These are phyloP conservation scores for Endotrypanum monterogeii DNA, from an alignment of 208 protist species.

Conservation along the genomic window DNA sequence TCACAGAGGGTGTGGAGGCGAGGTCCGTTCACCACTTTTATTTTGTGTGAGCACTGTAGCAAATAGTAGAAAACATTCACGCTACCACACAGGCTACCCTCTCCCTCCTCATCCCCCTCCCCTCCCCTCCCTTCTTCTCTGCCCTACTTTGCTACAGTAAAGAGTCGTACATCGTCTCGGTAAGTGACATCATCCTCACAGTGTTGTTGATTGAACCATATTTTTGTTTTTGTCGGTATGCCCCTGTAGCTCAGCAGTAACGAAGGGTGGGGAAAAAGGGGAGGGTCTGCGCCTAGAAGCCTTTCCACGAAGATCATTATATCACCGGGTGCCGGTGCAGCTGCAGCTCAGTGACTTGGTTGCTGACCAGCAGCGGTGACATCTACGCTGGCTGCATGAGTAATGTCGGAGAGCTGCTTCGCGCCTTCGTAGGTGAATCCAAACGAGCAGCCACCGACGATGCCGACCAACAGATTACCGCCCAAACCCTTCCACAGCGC, in stretches of 20 bases:
- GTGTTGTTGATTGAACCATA: no score
- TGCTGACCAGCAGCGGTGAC: neutral
- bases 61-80: neutral
- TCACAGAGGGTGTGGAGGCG: no score
- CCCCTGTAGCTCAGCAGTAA: no score
- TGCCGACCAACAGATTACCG: conserved; percentile 65
- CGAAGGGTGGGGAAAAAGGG: no score
- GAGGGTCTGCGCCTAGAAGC: neutral
- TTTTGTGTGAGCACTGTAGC: neutral
- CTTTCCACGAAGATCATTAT: neutral
- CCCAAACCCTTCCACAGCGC: conserved; percentile 75
- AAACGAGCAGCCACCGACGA: conserved; percentile 73
- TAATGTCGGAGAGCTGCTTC: conserved; percentile 78
- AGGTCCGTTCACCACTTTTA: neutral
- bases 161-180: neutral
- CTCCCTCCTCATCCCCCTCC: neutral
- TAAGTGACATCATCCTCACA: neutral
- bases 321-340: neutral
- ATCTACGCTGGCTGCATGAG: neutral
- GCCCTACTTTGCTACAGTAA: neutral
- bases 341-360: neutral
- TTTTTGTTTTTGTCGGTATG: neutral
- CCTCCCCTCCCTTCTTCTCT: neutral
- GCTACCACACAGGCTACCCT: neutral
- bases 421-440: conserved; percentile 81